Base-by-base conservation (phyloP, 2,329 filamentous ascomycete genomes). In the Penicillium aurantiogriseum region DNA sequence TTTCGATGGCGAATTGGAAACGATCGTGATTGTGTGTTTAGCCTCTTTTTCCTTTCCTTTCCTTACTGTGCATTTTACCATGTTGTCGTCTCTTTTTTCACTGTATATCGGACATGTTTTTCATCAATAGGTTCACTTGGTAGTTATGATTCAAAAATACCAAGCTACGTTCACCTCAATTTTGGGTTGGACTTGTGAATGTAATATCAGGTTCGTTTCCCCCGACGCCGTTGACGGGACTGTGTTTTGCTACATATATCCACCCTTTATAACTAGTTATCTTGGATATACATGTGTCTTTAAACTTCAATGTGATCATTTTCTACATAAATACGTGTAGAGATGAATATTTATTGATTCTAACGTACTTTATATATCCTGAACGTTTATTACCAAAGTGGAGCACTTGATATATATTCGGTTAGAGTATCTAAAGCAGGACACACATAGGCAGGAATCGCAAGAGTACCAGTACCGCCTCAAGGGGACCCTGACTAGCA, bases 31-130 rank as follows among this genome's bases (percentile, higher is more conserved):
- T 57, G 5, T 47, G 36, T 42, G n/a, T 47, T 31, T 38, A 33
- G 51, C 33, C 35, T 31, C 51, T 39, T 56, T 10, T 42, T 43
- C 52, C 27, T 45, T 19, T 54, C 47, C 15, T 39, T 44, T 48
- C 40, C 13, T 40, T n/a, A 27, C 6, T 36, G 13, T 29, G 29
- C 42, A 31, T 43, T 40, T 17, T 33, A n/a, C 17, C 45, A 48
- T 55, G 35, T 44, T 21, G 42, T 33, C 29, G 2, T 35, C 19
- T 51, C 5, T 11, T 31, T 31, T 25, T 23, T 29, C 11, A 33
- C 17, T 59, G 51, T 59, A 56, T 45, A 58, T 56, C 38, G 38
- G 29, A 5, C 21, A 39, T 50, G 17, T n/a, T 47, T 56, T 27
- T 40, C 13, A 19, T 27, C 21, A n/a, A 13, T 49, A 40, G 7